phyloP scores from a whole-genome alignment of 495 filamentous ascomycete genomes.

The Acidiella bohemica region DNA sequence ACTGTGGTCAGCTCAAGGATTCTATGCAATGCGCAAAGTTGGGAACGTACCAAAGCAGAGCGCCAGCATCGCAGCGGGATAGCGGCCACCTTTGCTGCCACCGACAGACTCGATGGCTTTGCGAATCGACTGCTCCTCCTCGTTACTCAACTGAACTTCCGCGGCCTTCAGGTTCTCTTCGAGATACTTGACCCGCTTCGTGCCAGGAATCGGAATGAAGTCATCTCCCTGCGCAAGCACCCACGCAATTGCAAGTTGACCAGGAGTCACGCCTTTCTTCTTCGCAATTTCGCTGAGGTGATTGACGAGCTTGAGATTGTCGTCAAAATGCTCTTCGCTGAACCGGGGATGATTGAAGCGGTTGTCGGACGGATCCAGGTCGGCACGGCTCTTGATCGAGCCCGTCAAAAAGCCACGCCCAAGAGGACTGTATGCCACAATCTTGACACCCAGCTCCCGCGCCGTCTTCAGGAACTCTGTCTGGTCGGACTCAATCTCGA shows the following conservation, averaged over 20 bases:
- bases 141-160: slow-evolving; percentile 34
- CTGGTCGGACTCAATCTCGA: slow-evolving; percentile 41
- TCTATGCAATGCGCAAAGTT: too few species aligned
- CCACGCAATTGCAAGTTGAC: slow-evolving; percentile 29
- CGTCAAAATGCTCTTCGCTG: slow-evolving; percentile 35
- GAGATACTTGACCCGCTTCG: slow-evolving; percentile 40
- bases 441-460: slow-evolving; percentile 38
- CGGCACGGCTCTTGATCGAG: slow-evolving; percentile 37
- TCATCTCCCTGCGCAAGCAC: slow-evolving; percentile 38
- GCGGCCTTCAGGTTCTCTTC: slow-evolving; percentile 43
- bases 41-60: slow-evolving; percentile 29
- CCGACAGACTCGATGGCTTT: slow-evolving; percentile 29
- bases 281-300: slow-evolving; percentile 52
- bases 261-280: slow-evolving; percentile 44
- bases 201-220: slow-evolving; percentile 32
- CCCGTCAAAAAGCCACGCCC: slow-evolving; percentile 42
- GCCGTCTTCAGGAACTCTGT: slow-evolving; percentile 39
- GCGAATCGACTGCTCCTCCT: slow-evolving; percentile 39
- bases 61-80: slow-evolving; percentile 22
- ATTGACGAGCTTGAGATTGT: slow-evolving; percentile 46
- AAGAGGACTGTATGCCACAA: slow-evolving; percentile 36
- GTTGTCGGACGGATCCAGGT: slow-evolving; percentile 28
- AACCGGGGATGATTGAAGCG: slow-evolving; percentile 35
- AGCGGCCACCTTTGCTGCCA: slow-evolving; percentile 28
- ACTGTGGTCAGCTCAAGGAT: too few species aligned